phyloP scores from a whole-genome alignment of 1,139 yeast genomes.

The Scheffersomyces parashehatae region DNA sequence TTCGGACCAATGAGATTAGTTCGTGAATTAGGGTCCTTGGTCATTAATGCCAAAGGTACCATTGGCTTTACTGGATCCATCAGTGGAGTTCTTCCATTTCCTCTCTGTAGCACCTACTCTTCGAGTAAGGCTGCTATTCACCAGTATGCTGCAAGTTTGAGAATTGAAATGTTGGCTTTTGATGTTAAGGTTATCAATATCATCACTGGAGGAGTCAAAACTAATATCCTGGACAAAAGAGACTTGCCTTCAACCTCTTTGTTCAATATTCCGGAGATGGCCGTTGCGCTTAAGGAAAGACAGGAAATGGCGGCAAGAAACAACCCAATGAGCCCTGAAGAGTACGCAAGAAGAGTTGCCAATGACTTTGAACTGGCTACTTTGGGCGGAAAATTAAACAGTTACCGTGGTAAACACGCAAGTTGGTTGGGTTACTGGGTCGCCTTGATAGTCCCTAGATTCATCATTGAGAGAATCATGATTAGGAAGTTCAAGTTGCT shows the following conservation, averaged over 20 bases:
- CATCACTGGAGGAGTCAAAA: constrained; percentile 64
- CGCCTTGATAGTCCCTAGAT: constrained; percentile 59
- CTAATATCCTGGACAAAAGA: constrained; percentile 54
- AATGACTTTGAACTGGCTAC: constrained; percentile 47
- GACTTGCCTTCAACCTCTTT: constrained; percentile 57
- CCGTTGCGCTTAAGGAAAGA: constrained; percentile 50
- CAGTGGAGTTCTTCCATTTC: constrained; percentile 68
- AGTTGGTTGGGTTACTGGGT: constrained; percentile 36
- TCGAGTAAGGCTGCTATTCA: constrained; percentile 79
- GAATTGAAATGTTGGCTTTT: constrained; percentile 71
- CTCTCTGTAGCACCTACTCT: constrained; percentile 69
- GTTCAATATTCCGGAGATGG: constrained; percentile 54
- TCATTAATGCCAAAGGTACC: constrained; percentile 69
- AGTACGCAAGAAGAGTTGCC: constrained; percentile 57
- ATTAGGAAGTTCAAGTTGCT: constrained; percentile 50
- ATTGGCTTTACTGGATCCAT: constrained; percentile 76
- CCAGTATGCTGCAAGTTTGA: constrained; percentile 61
- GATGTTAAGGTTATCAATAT: constrained; percentile 72
- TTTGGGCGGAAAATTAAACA: constrained; percentile 41
- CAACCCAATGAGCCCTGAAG: constrained; percentile 58
- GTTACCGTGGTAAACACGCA: constrained; percentile 59
- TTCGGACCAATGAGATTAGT: constrained; percentile 66
- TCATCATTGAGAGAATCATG: constrained; percentile 46
- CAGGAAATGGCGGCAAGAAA: constrained; percentile 61
- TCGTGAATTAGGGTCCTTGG: constrained; percentile 55